Percentiles rank a stretch among this genome's conserved stretches.
Conservation (phyloP, 345 rosid genomes). For the Gynandropsis gynandra region DNA sequence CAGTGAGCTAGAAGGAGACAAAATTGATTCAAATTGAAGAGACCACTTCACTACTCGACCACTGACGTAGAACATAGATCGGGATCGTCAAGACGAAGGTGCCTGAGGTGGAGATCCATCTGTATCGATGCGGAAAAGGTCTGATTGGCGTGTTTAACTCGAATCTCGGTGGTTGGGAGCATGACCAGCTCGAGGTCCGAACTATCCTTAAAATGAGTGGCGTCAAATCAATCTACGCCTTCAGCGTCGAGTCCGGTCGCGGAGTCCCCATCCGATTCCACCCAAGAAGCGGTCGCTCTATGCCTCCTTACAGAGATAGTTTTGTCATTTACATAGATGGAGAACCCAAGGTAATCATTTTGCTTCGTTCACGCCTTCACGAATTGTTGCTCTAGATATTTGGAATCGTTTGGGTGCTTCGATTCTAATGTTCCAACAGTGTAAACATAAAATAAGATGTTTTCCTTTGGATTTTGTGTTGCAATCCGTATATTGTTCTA, state of each 20-base stretch:
- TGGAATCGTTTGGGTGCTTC: neutral
- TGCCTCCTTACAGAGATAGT: slow-evolving; percentile 63
- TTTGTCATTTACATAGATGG: slow-evolving; percentile 71
- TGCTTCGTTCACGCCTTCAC: neutral
- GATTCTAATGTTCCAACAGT: too few species aligned
- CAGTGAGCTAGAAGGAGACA: slow-evolving; percentile 10
- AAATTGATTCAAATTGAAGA: slow-evolving; percentile 42
- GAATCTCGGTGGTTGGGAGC: slow-evolving; percentile 71
- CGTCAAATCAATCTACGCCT: slow-evolving; percentile 69
- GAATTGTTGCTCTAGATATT: too few species aligned
- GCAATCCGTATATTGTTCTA: too few species aligned
- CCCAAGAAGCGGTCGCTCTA: slow-evolving; percentile 70
- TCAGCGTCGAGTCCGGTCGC: slow-evolving; percentile 57
- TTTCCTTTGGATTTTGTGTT: too few species aligned
- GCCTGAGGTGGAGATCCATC: slow-evolving; percentile 76
- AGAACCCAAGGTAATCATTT: slow-evolving; percentile 62
- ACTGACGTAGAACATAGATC: slow-evolving; percentile 11
- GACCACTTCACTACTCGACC: slow-evolving; percentile 22
- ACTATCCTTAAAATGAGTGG: slow-evolving; percentile 63
- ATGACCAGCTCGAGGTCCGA: slow-evolving; percentile 82
- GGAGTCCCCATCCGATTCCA: slow-evolving; percentile 74
- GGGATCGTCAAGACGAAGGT: slow-evolving; percentile 46
- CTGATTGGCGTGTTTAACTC: slow-evolving; percentile 80
- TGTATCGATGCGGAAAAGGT: slow-evolving; percentile 63
- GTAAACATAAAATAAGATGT: too few species aligned